phyloP scores from a whole-genome alignment of 163 green algal genomes.

The Prototheca cutis region DNA sequence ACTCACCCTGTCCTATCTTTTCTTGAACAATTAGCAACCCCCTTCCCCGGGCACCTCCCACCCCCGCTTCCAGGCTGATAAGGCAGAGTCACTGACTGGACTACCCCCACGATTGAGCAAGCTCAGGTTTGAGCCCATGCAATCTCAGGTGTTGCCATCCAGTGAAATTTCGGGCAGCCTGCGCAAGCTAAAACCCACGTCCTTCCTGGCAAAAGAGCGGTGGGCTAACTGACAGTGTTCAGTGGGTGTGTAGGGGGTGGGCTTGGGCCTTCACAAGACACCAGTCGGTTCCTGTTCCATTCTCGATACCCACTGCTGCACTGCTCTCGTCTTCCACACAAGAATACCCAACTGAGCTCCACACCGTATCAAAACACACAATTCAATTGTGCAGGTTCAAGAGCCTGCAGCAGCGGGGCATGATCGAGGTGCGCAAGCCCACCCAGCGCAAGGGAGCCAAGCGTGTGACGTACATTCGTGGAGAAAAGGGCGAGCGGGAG shows the following conservation, averaged over 20 bases:
- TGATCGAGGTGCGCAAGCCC: slow-evolving; percentile 44
- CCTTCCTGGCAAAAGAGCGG: slow-evolving; percentile 41
- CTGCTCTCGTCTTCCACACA: too few species aligned
- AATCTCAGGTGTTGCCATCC: slow-evolving; percentile 53
- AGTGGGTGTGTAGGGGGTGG: too few species aligned
- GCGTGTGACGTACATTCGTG: slow-evolving; percentile 14
- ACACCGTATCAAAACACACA: too few species aligned
- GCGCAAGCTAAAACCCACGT: slow-evolving; percentile 34
- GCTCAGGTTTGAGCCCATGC: slow-evolving; percentile 33
- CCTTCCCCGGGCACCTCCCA: too few species aligned
- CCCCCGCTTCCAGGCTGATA: slow-evolving; percentile 19
- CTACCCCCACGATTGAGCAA: slow-evolving; percentile 33
- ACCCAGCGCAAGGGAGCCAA: slow-evolving; percentile 29
- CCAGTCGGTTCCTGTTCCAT: too few species aligned
- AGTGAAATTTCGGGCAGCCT: slow-evolving; percentile 42
- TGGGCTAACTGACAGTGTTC: slow-evolving; percentile 10
- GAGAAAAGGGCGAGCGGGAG: slow-evolving; percentile 8
- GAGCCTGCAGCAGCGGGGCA: slow-evolving; percentile 41
- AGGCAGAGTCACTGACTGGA: slow-evolving; percentile 15
- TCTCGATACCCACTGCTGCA: too few species aligned
- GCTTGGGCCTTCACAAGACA: too few species aligned
- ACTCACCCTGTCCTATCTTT: too few species aligned
- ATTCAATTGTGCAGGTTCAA: slow-evolving; percentile 31
- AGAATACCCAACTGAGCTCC: too few species aligned
- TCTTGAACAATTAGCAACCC: too few species aligned